Base-by-base conservation (phyloP, 2,329 filamentous ascomycete genomes). In the Aspergillus pseudoviridinutans region DNA sequence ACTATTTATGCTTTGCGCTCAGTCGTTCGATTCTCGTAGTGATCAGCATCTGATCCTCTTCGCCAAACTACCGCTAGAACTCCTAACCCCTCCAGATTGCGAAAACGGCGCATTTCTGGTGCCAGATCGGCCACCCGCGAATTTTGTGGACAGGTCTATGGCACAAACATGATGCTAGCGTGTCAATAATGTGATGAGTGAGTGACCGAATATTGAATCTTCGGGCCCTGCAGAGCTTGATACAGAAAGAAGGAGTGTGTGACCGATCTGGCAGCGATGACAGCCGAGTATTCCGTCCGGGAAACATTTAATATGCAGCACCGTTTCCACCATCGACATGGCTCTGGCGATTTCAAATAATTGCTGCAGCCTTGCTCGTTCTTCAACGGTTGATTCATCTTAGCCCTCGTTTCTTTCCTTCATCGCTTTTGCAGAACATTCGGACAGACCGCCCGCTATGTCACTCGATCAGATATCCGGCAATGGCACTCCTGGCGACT, bases 341-440 rank as follows among this genome's bases (percentile, higher is more conserved):
- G 10, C 51, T 51, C 38, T 47, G n/a, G 49, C 58, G 50, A 68
- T 68, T 68, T 61, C 66, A 69, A 69, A 69, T 69, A 55, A 44
- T 29, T 38, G 46, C 54, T 56, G 50, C 59, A 51, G 61, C 61
- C 59, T 54, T 57, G 51, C 38, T 52, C 57, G 58, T 54, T 27
- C 32, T 49, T 35, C 32, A 53, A 50, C 50, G 49, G 56, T 35
- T 29, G 17, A 10, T 46, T 58, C 46, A 51, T 51, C 25, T 52
- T 49, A 61, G 38, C 35, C 51, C 22, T 55, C 56, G 46, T 55
- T 46, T 51, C 49, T 49, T 55, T 50, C 22, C 24, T 42, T 35
- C 12, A 24, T 35, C 38, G 27, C 59, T 62, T 41, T 22, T 27
- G 44, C 44, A 47, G 44, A 27, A 50, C 27, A 5, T 4, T 54